These are phyloP conservation scores for Citeromyces hawaiiensis DNA, from an alignment of 1,139 yeast genomes.

Conservation along the genomic window DNA sequence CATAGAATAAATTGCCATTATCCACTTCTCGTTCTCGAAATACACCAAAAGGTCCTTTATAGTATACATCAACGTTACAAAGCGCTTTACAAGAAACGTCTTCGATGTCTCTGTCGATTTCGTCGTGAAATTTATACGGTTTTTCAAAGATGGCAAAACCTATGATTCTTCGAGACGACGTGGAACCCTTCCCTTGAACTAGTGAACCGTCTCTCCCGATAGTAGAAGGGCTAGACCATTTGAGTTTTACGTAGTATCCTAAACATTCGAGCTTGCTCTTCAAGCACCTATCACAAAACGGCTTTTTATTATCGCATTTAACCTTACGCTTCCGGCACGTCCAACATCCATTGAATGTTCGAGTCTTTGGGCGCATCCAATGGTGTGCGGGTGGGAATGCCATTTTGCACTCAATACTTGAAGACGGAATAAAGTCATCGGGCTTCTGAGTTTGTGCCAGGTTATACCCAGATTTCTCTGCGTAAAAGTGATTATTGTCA, in stretches of 20 bases:
- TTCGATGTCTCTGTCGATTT: conserved; percentile 60
- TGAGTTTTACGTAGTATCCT: conserved; percentile 69
- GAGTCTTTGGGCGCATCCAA: conserved; percentile 12
- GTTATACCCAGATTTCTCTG: no score
- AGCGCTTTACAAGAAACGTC: conserved; percentile 33
- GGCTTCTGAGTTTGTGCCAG: no score
- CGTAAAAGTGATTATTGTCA: no score
- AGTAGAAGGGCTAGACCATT: conserved; percentile 46
- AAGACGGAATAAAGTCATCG: no score
- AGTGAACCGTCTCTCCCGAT: conserved; percentile 9
- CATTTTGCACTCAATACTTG: no score
- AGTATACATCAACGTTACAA: conserved; percentile 5
- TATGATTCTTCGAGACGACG: conserved; percentile 53
- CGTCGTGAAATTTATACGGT: conserved; percentile 59
- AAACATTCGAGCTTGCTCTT: conserved; percentile 48
- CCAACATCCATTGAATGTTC: conserved; percentile 40
- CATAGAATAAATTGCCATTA: not conserved
- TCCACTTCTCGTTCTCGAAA: conserved; percentile 5
- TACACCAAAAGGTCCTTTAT: conserved; percentile 6
- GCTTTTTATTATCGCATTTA: conserved; percentile 32
- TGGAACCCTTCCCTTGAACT: conserved; percentile 16
- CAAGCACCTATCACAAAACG: conserved; percentile 27
- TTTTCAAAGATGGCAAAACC: conserved; percentile 57
- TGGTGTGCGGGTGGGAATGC: not conserved
- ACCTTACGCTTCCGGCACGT: conserved; percentile 37